A percentile compares a stretch with the other conserved stretches of the same genome.
Conservation (phyloP, 2,329 filamentous ascomycete species). For the Cladosporium sp. region DNA sequence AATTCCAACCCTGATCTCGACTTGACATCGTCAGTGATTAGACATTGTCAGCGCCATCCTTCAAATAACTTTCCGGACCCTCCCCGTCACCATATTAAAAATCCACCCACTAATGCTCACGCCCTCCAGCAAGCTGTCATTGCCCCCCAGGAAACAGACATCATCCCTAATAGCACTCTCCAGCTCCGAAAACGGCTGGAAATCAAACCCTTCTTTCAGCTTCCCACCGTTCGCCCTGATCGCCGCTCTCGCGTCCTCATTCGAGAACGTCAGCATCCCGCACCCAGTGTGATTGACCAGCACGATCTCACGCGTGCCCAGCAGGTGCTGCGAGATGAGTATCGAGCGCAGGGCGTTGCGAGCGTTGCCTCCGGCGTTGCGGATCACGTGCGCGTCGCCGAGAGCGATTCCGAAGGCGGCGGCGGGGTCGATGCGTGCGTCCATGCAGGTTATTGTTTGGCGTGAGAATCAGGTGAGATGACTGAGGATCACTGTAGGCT, state of each 20-base stretch:
- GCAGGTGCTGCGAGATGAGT: constrained; percentile 70
- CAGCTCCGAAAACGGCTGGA: constrained; percentile 59
- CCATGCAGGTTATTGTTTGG: constrained; percentile 67
- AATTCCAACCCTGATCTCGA: too few relatives aligned
- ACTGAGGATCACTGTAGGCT: constrained; percentile 4
- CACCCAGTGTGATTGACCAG: constrained; percentile 70
- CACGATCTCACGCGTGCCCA: constrained; percentile 69
- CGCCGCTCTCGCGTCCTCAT: constrained; percentile 48
- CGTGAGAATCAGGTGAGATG: neutral
- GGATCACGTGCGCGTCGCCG: constrained; percentile 72
- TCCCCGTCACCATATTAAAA: constrained; percentile 71
- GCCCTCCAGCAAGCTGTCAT: constrained; percentile 52
- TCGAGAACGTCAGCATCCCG: constrained; percentile 65
- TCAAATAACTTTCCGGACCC: constrained; percentile 46
- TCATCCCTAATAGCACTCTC: constrained; percentile 61
- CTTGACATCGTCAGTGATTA: too few relatives aligned
- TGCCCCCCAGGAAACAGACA: constrained; percentile 55
- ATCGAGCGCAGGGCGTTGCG: constrained; percentile 67
- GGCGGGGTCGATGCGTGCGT: constrained; percentile 64
- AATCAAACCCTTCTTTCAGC: constrained; percentile 36
- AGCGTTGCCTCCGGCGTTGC: constrained; percentile 52
- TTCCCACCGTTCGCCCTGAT: constrained; percentile 49
- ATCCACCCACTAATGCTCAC: constrained; percentile 66
- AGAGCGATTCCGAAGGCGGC: constrained; percentile 63
- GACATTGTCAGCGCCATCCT: too few relatives aligned